Percentiles rank a stretch among this genome's conserved stretches.
Evolutionary conservation across 2,329 filamentous ascomycete genomes (phyloP).

Genomic region (Hymenoscyphus repandus): DNA sequence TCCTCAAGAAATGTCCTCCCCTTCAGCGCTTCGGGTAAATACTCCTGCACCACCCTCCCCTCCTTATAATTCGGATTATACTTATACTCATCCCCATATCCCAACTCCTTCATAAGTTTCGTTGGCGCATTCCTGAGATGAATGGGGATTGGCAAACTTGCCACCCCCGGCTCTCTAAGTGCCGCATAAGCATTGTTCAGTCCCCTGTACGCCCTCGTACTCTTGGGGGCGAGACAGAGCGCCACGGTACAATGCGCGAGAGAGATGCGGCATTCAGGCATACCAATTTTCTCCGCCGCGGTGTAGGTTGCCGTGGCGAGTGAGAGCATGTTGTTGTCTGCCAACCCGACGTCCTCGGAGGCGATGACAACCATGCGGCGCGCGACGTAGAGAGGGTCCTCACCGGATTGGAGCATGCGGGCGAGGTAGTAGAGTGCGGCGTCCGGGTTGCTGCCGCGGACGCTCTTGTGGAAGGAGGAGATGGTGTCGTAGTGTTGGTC

Average conservation of each 20-base stretch:
- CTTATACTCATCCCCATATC: conserved; percentile 88
- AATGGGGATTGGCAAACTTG: conserved; percentile 73
- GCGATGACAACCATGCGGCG: conserved; percentile 92
- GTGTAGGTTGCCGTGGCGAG: conserved; percentile 83
- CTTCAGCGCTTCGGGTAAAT: conserved; percentile 72
- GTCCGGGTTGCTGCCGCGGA: conserved; percentile 81
- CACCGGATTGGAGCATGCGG: conserved; percentile 91
- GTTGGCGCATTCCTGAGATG: conserved; percentile 92
- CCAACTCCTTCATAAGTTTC: conserved; percentile 85
- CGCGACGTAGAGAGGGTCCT: conserved; percentile 89
- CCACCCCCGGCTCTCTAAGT: conserved; percentile 76
- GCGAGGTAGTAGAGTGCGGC: conserved; percentile 91
- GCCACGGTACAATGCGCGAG: conserved; percentile 84
- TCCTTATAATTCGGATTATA: conserved; percentile 89
- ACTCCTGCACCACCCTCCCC: conserved; percentile 79
- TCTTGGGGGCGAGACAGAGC: conserved; percentile 75
- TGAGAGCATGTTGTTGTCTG: conserved; percentile 76
- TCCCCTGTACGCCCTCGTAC: conserved; percentile 77
- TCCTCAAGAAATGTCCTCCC: conserved; percentile 75
- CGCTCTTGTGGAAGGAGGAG: conserved; percentile 92
- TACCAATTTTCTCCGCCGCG: conserved; percentile 86
- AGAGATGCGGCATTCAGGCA: conserved; percentile 91
- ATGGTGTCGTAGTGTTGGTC: conserved; percentile 98
- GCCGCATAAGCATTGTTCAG: conserved; percentile 76
- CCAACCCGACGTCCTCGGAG: conserved; percentile 87